A percentile compares a stretch with the other conserved stretches of the same genome.
Evolutionary conservation across 2,329 filamentous ascomycete species (phyloP).

Genomic region (Ophiocordyceps camponoti-floridani): DNA sequence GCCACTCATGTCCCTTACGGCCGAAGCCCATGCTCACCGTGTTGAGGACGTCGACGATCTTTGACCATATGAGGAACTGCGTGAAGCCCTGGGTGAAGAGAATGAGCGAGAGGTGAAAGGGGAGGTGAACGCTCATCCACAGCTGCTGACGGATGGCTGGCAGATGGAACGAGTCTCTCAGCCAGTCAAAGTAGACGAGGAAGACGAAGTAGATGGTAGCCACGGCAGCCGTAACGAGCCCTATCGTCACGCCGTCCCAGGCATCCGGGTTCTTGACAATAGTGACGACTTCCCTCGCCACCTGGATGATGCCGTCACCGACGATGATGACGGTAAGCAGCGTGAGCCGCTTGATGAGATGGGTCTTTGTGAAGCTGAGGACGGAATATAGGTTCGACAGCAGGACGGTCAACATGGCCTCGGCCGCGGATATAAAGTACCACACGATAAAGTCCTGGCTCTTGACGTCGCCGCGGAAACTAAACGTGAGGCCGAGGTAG

Average conservation of each 20-base stretch:
- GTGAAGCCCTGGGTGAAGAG: conserved; percentile 46
- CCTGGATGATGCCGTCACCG: conserved; percentile 46
- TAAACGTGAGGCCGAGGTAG: conserved; percentile 23
- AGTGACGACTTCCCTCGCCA: conserved; percentile 31
- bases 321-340: conserved; percentile 48
- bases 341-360: conserved; percentile 44
- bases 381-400: conserved; percentile 36
- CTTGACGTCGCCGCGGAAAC: conserved; percentile 13
- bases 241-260: conserved; percentile 21
- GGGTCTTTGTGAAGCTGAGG: conserved; percentile 42
- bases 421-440: conserved; percentile 36
- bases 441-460: conserved; percentile 21
- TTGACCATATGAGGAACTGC: conserved; percentile 32
- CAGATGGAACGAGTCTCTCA: conserved; percentile 39
- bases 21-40: conserved; percentile 4
- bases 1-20: conserved; percentile 2
- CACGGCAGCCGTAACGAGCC: conserved; percentile 18
- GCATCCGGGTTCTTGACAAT: conserved; percentile 22
- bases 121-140: conserved; percentile 40
- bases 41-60: conserved; percentile 16
- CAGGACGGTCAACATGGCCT: conserved; percentile 30
- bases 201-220: conserved; percentile 27
- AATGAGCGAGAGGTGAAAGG: conserved; percentile 44
- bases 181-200: conserved; percentile 39
- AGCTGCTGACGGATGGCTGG: conserved; percentile 38